Conservation (phyloP, 2,329 filamentous ascomycete genomes). For the Phialophora expanda region DNA sequence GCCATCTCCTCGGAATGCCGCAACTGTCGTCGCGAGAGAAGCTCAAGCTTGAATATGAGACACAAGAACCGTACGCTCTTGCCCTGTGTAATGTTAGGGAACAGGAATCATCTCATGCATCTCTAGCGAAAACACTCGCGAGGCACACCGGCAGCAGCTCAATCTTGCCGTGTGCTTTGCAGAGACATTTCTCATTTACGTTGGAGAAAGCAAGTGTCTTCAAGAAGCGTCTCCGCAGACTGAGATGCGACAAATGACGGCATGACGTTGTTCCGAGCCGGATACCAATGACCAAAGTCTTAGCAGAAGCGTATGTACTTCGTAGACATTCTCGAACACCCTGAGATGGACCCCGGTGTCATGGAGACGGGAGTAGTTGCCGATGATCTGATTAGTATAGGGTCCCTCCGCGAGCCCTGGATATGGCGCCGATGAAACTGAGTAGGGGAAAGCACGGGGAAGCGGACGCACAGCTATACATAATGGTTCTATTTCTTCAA, state of each 20-base stretch:
- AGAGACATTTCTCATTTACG: neutral
- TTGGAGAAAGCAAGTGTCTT: neutral
- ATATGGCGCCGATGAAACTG: too few relatives aligned
- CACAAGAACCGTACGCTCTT: neutral
- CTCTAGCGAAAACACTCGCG: neutral
- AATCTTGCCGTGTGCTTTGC: neutral
- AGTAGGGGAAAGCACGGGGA: too few relatives aligned
- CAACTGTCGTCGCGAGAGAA: neutral
- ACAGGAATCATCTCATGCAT: neutral
- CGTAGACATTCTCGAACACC: too few relatives aligned
- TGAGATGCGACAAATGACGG: neutral
- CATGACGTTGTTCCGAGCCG: neutral
- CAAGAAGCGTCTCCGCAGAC: neutral
- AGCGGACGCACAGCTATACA: too few relatives aligned
- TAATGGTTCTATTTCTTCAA: too few relatives aligned
- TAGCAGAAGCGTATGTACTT: too few relatives aligned
- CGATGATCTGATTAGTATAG: too few relatives aligned
- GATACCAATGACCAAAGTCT: neutral
- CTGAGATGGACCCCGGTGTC: too few relatives aligned
- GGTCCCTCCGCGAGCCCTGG: too few relatives aligned
- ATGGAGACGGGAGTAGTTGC: too few relatives aligned
- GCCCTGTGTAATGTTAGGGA: neutral
- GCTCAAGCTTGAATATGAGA: neutral
- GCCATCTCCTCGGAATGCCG: constrained; percentile 10
- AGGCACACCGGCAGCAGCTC: neutral